Evolutionary conservation across 257 asterid species (phyloP).

Genomic region (Solanum clarkiae): DNA sequence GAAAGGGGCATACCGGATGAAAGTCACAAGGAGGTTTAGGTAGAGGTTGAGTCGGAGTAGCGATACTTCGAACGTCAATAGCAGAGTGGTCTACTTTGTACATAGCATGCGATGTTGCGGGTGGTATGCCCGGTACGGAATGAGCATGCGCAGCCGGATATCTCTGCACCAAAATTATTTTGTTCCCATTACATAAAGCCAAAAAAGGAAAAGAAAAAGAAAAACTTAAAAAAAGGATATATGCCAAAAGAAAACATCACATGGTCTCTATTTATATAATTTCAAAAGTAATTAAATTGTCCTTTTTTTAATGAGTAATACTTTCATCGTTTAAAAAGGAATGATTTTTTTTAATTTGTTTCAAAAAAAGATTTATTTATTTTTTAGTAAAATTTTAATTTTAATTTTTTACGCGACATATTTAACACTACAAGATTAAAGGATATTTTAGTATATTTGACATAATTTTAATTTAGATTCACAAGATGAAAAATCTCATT

Average conservation of each 20-base stretch:
- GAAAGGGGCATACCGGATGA: conserved; percentile 43
- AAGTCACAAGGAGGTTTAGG: conserved; percentile 56
- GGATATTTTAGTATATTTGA: too few relatives aligned
- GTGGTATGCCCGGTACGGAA: conserved; percentile 35
- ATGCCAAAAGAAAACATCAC: not conserved
- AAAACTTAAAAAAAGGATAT: not conserved
- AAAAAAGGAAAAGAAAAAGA: not conserved
- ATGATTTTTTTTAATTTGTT: too few relatives aligned
- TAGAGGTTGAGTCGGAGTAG: conserved; percentile 25
- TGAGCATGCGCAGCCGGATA: conserved; percentile 19
- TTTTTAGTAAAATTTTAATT: too few relatives aligned
- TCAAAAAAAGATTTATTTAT: too few relatives aligned
- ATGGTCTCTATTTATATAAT: not conserved
- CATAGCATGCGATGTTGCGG: conserved; percentile 10
- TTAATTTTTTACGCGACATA: too few relatives aligned
- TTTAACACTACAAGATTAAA: too few relatives aligned
- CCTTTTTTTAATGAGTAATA: not conserved
- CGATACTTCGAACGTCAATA: conserved; percentile 13
- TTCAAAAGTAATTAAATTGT: not conserved
- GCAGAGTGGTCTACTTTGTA: conserved; percentile 42
- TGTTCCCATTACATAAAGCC: not conserved
- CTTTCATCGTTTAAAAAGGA: too few relatives aligned
- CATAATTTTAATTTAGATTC: too few relatives aligned
- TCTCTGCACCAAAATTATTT: conserved; percentile 25
- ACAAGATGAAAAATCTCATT: too few relatives aligned